A percentile compares a stretch with the other conserved stretches of the same genome.
phyloP scores from a whole-genome alignment of 2,329 filamentous ascomycete genomes.

The Diaporthe vaccinii region DNA sequence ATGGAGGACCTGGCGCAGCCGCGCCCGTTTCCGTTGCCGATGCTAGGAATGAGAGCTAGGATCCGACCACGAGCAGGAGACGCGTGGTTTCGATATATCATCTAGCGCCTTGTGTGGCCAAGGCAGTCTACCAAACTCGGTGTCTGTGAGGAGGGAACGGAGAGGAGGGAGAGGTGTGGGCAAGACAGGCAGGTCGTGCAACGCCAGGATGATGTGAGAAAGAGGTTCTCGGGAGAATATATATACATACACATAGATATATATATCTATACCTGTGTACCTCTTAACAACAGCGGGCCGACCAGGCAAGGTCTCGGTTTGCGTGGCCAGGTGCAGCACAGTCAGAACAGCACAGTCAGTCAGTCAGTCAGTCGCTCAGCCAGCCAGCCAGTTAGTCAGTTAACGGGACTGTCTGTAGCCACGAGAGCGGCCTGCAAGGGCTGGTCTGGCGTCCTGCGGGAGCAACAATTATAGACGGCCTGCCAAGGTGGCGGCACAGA shows the following conservation, averaged over 20 bases:
- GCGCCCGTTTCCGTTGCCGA: constrained; percentile 32
- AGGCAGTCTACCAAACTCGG: constrained; percentile 8
- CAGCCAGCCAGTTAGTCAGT: constrained; percentile 4
- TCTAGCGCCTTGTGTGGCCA: constrained; percentile 34
- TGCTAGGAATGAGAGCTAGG: constrained; percentile 32
- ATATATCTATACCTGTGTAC: constrained; percentile 1
- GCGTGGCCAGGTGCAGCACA: constrained; percentile 13
- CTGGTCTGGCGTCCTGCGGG: constrained; percentile 9
- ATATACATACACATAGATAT: not conserved
- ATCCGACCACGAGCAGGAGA: constrained; percentile 22
- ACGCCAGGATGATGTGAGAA: constrained; percentile 28
- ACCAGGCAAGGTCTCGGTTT: not conserved
- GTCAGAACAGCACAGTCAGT: not conserved
- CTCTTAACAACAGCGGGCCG: not conserved
- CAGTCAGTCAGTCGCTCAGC: not conserved
- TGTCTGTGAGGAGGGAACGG: not conserved
- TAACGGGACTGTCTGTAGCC: not conserved
- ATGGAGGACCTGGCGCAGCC: constrained; percentile 28
- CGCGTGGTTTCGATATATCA: constrained; percentile 35
- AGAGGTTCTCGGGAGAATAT: constrained; percentile 12
- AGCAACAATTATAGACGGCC: constrained; percentile 25
- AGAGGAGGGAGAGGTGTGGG: not conserved
- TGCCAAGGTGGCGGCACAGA: constrained; percentile 20
- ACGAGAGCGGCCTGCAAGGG: constrained; percentile 6
- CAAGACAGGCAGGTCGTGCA: constrained; percentile 20